Conservation (phyloP, 192 early-diverging fungal genomes). For the Coemansia sp. region DNA sequence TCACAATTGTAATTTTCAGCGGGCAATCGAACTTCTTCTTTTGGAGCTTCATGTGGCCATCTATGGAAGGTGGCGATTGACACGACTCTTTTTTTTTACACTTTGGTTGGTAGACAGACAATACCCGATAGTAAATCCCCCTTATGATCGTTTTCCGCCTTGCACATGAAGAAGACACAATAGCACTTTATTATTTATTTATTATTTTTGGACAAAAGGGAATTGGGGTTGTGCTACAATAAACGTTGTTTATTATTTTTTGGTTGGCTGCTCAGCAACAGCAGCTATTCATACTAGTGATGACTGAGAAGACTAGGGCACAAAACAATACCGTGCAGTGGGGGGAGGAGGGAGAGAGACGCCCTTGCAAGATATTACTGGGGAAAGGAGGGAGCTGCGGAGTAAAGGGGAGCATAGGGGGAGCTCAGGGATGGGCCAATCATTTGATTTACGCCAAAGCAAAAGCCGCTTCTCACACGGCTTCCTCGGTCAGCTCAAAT, state of each 20-base stretch:
- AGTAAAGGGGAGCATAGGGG: not conserved
- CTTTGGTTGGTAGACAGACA: not conserved
- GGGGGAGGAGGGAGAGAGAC: not conserved
- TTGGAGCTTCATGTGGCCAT: not conserved
- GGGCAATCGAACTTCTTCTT: conserved; percentile 1
- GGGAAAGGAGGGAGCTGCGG: not conserved
- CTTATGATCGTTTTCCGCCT: not conserved
- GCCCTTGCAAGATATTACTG: not conserved
- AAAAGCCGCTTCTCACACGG: not conserved
- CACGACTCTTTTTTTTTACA: not conserved
- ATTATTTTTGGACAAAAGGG: not conserved
- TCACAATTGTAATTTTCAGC: not conserved
- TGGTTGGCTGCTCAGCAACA: not conserved
- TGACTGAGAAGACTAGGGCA: too few relatives aligned
- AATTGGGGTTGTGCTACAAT: conserved; percentile 1
- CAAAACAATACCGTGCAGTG: not conserved
- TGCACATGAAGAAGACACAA: not conserved
- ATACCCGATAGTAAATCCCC: not conserved
- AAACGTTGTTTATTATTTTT: not conserved
- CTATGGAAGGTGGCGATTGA: not conserved
- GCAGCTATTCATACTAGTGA: not conserved
- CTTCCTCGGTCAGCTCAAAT: conserved; percentile 34
- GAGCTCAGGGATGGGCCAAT: not conserved
- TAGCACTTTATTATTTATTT: not conserved
- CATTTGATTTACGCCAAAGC: not conserved